phyloP scores from a whole-genome alignment of 352 stramenopile species.

The Pythium guiyangense region DNA sequence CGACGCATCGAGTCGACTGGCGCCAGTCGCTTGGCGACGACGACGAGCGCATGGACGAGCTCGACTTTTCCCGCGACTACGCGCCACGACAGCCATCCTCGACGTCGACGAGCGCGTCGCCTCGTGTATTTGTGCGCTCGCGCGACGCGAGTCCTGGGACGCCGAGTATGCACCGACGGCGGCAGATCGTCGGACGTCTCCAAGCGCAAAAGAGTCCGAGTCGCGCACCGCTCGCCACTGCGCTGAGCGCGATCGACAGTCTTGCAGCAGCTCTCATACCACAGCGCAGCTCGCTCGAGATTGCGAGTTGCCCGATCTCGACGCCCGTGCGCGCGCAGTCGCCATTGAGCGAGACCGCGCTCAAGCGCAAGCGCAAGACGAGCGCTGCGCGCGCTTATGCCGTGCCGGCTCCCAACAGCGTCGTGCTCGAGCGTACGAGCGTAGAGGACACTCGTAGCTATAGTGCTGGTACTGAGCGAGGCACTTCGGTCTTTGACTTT shows the following conservation, averaged over 20 bases:
- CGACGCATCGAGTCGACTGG: not conserved
- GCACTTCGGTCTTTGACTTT: conserved; percentile 4
- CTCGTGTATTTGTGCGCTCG: not conserved
- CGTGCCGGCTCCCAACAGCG: not conserved
- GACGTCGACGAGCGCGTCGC: not conserved
- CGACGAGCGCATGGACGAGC: not conserved
- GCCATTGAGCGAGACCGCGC: not conserved
- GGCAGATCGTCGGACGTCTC: not conserved
- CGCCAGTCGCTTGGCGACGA: not conserved
- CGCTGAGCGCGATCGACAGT: not conserved
- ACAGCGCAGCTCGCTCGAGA: not conserved
- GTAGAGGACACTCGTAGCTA: not conserved
- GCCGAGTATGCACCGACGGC: not conserved
- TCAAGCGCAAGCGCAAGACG: not conserved
- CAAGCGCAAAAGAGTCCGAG: not conserved
- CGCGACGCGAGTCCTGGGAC: conserved; percentile 4
- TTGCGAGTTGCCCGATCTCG: not conserved
- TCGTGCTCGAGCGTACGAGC: not conserved
- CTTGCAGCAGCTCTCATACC: not conserved
- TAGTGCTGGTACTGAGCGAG: not conserved
- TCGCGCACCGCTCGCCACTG: not conserved
- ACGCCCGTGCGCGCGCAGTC: not conserved
- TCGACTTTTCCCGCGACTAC: conserved; percentile 8
- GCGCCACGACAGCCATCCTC: not conserved
- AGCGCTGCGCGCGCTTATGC: not conserved